Evolutionary conservation across 495 filamentous ascomycete genomes (phyloP).

Genomic region (Xylaria palmicola): DNA sequence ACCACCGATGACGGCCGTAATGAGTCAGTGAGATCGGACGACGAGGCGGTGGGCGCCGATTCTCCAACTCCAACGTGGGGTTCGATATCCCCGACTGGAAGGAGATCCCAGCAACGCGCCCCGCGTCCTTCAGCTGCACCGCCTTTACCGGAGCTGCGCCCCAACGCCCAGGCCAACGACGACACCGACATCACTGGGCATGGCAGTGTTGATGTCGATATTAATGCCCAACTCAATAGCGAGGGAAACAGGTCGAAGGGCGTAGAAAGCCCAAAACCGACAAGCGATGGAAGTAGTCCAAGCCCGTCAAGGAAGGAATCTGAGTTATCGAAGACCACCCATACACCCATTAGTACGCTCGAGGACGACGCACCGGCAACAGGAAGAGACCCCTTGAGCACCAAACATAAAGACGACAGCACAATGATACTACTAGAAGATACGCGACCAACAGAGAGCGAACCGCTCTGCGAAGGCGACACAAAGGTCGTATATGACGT

Average conservation of each 20-base stretch:
- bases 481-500: constrained; percentile 72
- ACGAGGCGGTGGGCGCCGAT: neutral
- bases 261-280: neutral
- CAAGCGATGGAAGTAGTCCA: neutral
- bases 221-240: neutral
- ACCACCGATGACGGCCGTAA: neutral
- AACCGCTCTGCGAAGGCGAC: constrained; percentile 68
- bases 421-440: neutral
- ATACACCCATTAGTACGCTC: neutral
- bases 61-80: neutral
- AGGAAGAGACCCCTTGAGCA: neutral
- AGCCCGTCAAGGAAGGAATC: neutral
- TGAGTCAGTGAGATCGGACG: neutral
- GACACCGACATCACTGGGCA: neutral
- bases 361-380: neutral
- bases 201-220: neutral
- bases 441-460: constrained; percentile 11
- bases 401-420: neutral
- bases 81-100: neutral
- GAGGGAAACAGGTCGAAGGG: neutral
- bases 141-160: neutral
- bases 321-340: neutral
- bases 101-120: neutral
- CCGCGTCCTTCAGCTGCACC: neutral
- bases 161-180: neutral